Conservation (phyloP, 768 basidiomycete genomes). For the Boletus rubropictus region DNA sequence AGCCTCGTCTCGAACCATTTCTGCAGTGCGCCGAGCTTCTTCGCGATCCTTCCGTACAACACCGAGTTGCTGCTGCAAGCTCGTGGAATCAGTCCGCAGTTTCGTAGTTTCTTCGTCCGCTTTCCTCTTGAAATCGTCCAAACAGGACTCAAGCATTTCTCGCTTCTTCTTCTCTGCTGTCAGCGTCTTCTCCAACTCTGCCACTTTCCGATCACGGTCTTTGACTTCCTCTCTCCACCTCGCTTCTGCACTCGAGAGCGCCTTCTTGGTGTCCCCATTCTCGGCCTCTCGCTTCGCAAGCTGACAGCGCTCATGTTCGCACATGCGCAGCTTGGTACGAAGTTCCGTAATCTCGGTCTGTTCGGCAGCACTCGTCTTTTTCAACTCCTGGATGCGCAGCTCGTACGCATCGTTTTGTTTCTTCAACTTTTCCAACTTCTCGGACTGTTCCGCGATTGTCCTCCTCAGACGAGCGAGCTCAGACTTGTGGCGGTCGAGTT, state of each 20-base stretch:
- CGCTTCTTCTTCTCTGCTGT: slow-evolving; percentile 46
- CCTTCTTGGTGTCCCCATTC: slow-evolving; percentile 44
- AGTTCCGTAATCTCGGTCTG: slow-evolving; percentile 61
- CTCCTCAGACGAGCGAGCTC: slow-evolving; percentile 51
- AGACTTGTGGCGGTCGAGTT: slow-evolving; percentile 53
- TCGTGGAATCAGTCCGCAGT: slow-evolving; percentile 30
- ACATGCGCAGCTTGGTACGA: slow-evolving; percentile 48
- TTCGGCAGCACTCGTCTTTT: slow-evolving; percentile 42
- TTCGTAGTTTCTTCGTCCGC: slow-evolving; percentile 37
- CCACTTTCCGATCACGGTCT: slow-evolving; percentile 48
- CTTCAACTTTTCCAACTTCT: slow-evolving; percentile 56
- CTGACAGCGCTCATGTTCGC: slow-evolving; percentile 54
- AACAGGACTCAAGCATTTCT: slow-evolving; percentile 41
- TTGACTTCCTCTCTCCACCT: slow-evolving; percentile 50
- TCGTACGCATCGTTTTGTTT: slow-evolving; percentile 57
- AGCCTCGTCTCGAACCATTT: slow-evolving; percentile 28
- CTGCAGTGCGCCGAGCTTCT: slow-evolving; percentile 30
- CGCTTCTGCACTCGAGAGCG: slow-evolving; percentile 43
- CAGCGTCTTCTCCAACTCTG: slow-evolving; percentile 51
- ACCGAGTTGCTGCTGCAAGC: slow-evolving; percentile 35
- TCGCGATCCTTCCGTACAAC: slow-evolving; percentile 34
- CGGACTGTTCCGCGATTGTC: slow-evolving; percentile 42
- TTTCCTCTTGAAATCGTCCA: slow-evolving; percentile 40
- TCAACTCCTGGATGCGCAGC: slow-evolving; percentile 55
- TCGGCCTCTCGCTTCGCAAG: slow-evolving; percentile 49